A percentile compares a stretch with the other conserved stretches of the same genome.
phyloP scores from a whole-genome alignment of 306 rosid species.

The Quercus aquifolioides region DNA sequence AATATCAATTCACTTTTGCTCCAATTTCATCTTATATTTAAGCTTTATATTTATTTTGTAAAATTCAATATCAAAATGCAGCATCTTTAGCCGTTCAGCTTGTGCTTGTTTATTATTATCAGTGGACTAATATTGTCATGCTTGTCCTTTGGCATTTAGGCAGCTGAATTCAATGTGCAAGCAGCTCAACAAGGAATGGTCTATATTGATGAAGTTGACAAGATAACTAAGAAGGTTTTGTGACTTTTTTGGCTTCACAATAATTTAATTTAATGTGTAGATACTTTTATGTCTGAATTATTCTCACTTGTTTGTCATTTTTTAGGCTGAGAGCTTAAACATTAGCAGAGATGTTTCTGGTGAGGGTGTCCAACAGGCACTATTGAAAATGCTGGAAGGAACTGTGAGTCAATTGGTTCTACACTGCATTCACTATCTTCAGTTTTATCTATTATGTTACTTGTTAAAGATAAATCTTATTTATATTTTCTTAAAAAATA shows the following conservation, averaged over 20 bases:
- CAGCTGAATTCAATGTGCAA: constrained; percentile 94
- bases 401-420: constrained; percentile 60
- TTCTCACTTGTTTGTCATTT: constrained; percentile 17
- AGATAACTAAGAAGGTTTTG: constrained; percentile 95
- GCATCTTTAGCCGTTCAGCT: background rate
- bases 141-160: constrained; percentile 46
- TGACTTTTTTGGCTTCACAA: background rate
- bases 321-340: constrained; percentile 91
- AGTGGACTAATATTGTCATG: constrained; percentile 15
- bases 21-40: background rate
- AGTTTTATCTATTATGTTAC: constrained; percentile 1
- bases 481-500: too few species aligned
- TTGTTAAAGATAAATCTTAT: background rate
- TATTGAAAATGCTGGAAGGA: constrained; percentile 98
- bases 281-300: constrained; percentile 9
- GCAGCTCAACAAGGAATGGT: constrained; percentile 99
- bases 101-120: constrained; percentile 11
- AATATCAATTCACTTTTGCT: background rate
- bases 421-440: constrained; percentile 7
- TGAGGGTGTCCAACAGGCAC: constrained; percentile 98
- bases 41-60: background rate
- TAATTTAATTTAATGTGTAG: constrained; percentile 2
- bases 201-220: constrained; percentile 98
- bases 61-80: background rate
- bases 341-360: constrained; percentile 98